A percentile compares a stretch with the other conserved stretches of the same genome.
Conservation (phyloP, 1,139 yeast species). For the Protomyces arabidopsidicola region DNA sequence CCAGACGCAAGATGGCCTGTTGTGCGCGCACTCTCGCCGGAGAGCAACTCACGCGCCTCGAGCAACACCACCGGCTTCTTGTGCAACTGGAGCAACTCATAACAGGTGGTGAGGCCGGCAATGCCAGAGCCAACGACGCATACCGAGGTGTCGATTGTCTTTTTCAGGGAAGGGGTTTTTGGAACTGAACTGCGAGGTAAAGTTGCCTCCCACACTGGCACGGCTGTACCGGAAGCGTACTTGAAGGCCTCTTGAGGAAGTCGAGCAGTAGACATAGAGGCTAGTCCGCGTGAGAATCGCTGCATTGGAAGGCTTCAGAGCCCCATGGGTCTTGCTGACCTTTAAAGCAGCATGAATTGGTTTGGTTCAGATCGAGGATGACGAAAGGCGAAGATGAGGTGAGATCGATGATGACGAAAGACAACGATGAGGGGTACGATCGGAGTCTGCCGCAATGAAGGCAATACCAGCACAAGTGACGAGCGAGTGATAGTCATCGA, state of each 20-base stretch:
- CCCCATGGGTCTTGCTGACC: too few species aligned
- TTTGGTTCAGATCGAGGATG: too few species aligned
- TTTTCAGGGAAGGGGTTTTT: not conserved
- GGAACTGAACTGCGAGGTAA: conserved; percentile 1
- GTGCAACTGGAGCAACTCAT: not conserved
- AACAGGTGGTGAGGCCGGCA: conserved; percentile 15
- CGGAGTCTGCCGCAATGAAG: too few species aligned
- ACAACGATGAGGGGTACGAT: too few species aligned
- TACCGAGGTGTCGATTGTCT: not conserved
- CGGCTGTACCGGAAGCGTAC: conserved; percentile 10
- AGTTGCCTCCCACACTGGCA: conserved; percentile 19
- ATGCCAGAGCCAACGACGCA: conserved; percentile 19
- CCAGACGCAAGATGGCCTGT: conserved; percentile 15
- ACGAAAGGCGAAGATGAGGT: too few species aligned
- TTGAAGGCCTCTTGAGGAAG: not conserved
- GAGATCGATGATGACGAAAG: too few species aligned
- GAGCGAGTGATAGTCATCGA: too few species aligned
- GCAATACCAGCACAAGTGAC: too few species aligned
- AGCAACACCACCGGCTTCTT: conserved; percentile 5
- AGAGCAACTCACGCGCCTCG: conserved; percentile 15
- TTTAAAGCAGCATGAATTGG: too few species aligned
- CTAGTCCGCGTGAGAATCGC: not conserved
- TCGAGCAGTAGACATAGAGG: not conserved
- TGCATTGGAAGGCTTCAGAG: too few species aligned
- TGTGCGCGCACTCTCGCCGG: conserved; percentile 20